Conservation (phyloP, 2,329 filamentous ascomycete species). For the Dothistroma septosporum region DNA sequence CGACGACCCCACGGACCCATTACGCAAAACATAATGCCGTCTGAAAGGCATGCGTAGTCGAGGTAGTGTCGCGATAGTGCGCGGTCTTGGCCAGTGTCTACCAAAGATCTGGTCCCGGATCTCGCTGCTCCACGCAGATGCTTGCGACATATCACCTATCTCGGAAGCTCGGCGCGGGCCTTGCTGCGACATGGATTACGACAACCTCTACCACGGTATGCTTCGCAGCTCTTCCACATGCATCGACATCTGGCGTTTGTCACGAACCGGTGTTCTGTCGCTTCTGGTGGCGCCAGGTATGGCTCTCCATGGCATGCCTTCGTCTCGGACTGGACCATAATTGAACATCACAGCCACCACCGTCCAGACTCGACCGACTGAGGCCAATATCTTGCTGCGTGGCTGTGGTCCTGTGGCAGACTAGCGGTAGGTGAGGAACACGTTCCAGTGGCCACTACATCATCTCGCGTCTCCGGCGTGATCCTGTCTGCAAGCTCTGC, state of each 20-base stretch:
- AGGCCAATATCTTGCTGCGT: neutral
- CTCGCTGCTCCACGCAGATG: neutral
- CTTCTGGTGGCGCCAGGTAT: too few species aligned
- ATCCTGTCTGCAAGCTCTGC: neutral
- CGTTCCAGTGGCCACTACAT: neutral
- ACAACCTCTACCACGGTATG: neutral
- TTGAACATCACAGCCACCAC: neutral
- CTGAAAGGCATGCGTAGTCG: neutral
- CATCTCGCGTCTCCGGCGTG: neutral
- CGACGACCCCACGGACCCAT: neutral
- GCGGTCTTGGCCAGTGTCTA: neutral
- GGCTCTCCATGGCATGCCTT: neutral
- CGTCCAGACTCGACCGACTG: neutral
- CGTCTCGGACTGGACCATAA: neutral
- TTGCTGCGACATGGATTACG: neutral
- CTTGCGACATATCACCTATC: neutral
- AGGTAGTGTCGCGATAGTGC: neutral
- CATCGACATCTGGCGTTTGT: neutral
- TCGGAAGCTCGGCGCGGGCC: neutral
- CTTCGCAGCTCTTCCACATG: neutral
- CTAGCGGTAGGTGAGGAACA: neutral
- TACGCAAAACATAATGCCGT: neutral
- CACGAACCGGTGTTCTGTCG: neutral
- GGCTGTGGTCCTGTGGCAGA: neutral
- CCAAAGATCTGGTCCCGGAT: neutral